Evolutionary conservation across 2,329 filamentous ascomycete species (phyloP).

Genomic region (Stemphylium lycopersici): DNA sequence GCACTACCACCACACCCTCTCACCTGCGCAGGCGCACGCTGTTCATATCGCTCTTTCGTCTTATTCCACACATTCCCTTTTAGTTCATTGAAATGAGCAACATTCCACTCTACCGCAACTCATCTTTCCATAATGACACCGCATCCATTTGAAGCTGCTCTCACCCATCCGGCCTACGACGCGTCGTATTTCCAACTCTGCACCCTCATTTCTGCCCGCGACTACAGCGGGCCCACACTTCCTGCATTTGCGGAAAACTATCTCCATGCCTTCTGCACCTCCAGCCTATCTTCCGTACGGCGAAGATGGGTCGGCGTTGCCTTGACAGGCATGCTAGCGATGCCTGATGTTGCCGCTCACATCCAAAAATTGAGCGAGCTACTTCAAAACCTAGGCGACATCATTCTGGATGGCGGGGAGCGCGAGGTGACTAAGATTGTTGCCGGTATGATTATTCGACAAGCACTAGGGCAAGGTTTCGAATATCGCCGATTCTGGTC

Average conservation of each 20-base stretch:
- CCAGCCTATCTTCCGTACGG: slow-evolving; percentile 15
- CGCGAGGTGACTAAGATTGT: slow-evolving; percentile 41
- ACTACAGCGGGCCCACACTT: slow-evolving; percentile 14
- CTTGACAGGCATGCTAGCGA: slow-evolving; percentile 35
- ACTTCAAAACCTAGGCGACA: slow-evolving; percentile 28
- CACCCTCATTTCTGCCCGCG: slow-evolving; percentile 21
- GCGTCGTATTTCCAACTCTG: slow-evolving; percentile 24
- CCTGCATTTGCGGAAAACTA: slow-evolving; percentile 29
- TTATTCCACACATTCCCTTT: slow-evolving; percentile 1
- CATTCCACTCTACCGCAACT: not conserved
- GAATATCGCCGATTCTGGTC: slow-evolving; percentile 37
- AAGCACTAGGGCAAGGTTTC: slow-evolving; percentile 29
- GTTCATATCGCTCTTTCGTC: not conserved
- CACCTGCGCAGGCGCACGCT: slow-evolving; percentile 1
- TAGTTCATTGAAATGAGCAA: slow-evolving; percentile 9
- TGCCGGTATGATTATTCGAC: slow-evolving; percentile 39
- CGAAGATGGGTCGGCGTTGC: slow-evolving; percentile 43
- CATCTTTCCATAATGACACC: slow-evolving; percentile 19
- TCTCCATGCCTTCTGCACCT: slow-evolving; percentile 36
- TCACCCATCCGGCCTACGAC: slow-evolving; percentile 28
- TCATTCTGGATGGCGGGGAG: slow-evolving; percentile 30
- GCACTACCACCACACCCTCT: not conserved
- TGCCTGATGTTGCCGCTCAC: slow-evolving; percentile 19
- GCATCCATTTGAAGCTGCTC: slow-evolving; percentile 26
- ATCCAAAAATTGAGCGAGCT: slow-evolving; percentile 16